Evolutionary conservation across 164 flowering plant genomes (phyloP).

Genomic region (Santalum album): DNA sequence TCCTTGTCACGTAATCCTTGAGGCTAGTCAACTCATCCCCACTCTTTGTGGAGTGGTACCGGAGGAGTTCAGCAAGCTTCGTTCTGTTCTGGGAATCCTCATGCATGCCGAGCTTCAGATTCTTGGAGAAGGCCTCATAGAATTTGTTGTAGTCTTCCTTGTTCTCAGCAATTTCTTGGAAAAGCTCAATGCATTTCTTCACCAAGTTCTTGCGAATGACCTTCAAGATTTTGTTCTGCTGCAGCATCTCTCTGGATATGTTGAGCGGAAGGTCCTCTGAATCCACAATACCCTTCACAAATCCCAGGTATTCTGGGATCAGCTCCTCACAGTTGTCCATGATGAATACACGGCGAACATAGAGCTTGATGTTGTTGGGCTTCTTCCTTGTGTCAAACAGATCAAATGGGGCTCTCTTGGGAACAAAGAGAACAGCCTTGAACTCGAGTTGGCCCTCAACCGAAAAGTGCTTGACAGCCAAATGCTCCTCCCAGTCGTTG

Average conservation of each 20-base stretch:
- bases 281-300: constrained; percentile 41
- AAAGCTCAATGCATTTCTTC: constrained; percentile 43
- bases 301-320: constrained; percentile 38
- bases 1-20: constrained; percentile 50
- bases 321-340: constrained; percentile 46
- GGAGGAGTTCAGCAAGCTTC: constrained; percentile 39
- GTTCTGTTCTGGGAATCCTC: constrained; percentile 42
- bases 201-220: constrained; percentile 46
- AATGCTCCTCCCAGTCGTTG: constrained; percentile 36
- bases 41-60: constrained; percentile 54
- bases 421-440: constrained; percentile 29
- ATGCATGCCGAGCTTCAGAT: constrained; percentile 47
- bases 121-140: constrained; percentile 42
- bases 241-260: constrained; percentile 34
- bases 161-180: constrained; percentile 48
- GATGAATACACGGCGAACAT: constrained; percentile 41
- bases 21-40: constrained; percentile 50
- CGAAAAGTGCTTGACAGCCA: constrained; percentile 29
- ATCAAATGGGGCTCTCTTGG: constrained; percentile 22
- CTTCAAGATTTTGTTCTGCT: constrained; percentile 39
- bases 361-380: constrained; percentile 36
- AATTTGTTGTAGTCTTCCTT: constrained; percentile 46
- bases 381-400: constrained; percentile 29
- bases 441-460: constrained; percentile 35
- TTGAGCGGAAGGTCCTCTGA: constrained; percentile 39